These are phyloP conservation scores for Pythium rhizo-oryzae DNA, from an alignment of 352 stramenopile species.

Conservation along the genomic window DNA sequence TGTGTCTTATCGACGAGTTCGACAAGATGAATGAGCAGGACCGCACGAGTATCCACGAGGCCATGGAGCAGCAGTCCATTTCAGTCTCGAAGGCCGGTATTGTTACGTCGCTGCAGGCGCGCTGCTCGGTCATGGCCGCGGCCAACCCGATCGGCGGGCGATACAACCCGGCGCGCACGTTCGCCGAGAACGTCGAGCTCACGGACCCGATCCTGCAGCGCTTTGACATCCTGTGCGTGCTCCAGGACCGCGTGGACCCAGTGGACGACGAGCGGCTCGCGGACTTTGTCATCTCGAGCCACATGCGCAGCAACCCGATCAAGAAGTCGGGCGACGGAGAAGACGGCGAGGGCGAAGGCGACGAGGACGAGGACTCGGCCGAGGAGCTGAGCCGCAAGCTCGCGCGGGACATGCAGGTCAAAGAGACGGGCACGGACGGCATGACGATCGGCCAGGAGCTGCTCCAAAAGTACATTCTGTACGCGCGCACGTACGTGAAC, in stretches of 20 bases:
- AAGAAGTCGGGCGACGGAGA: constrained; percentile 35
- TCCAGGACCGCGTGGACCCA: constrained; percentile 98
- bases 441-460: constrained; percentile 91
- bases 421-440: constrained; percentile 25
- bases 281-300: constrained; percentile 87
- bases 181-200: constrained; percentile 99
- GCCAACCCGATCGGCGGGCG: constrained; percentile 98
- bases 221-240: constrained; percentile 98
- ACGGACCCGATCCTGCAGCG: constrained; percentile 99
- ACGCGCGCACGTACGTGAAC: constrained; percentile 94
- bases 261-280: constrained; percentile 97
- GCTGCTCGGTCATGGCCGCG: constrained; percentile 98
- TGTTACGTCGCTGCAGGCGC: constrained; percentile 96
- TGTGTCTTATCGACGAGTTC: constrained; percentile 99
- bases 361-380: constrained; percentile 32
- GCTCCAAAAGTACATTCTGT: constrained; percentile 99
- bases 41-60: constrained; percentile 99
- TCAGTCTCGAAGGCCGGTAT: constrained; percentile 99
- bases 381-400: constrained; percentile 37
- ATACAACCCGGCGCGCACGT: constrained; percentile 93
- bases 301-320: constrained; percentile 76
- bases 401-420: constrained; percentile 22
- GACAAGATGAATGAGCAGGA: constrained; percentile 99
- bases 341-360: constrained; percentile 26
- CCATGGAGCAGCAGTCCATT: constrained; percentile 99